Base-by-base conservation (phyloP, 2,329 filamentous ascomycete species). In the Aspergillus fructus region DNA sequence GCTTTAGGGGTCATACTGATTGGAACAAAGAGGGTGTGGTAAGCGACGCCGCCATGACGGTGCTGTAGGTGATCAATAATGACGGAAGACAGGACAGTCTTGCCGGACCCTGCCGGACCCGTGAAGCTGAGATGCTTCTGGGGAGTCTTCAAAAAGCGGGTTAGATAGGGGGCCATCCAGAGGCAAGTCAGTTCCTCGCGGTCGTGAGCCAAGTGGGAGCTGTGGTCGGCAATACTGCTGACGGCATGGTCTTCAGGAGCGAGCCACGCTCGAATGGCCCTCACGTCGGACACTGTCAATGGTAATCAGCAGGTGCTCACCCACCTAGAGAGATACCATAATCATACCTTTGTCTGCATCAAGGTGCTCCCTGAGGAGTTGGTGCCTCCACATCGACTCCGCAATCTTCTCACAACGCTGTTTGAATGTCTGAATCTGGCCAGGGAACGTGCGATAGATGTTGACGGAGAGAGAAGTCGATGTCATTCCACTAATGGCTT, bases 111-210 rank as follows among this genome's bases (percentile, higher is more conserved):
- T 8, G 73, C 63, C 46, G 70, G 66, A 19, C 74, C 74, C 23
- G 74, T 78, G 41, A 85, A 73, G 21, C 78, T 62, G 33, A 85
- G 66, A 2, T 76, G 71, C 13, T 74, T 71, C 30, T 81, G 70
- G 0, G 74, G 64, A 42, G 77, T 76, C 50, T 80, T 78, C 34
- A 79, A 61, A 57, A 84, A 85, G 9, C 75, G 74, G n/a, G 72
- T 72, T 21, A 84, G 66, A 33, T 79, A 72, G 39, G 79, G 76
- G 23, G 77, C 73, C 60, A 84, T 77, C 82, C 82, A 84, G 39
- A 82, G 71, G 58, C 81, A 83, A 19, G 81, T 84, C 59, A 78
- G 78, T 58, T 83, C 81, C 48, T 78, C 79, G 34, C 81, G 73
- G 27, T 76, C 68, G 27, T 67, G 74, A 58, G 68, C 77, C 64